Evolutionary conservation across 2,329 filamentous ascomycete genomes (phyloP).

Genomic region (Dendryphion nanum): DNA sequence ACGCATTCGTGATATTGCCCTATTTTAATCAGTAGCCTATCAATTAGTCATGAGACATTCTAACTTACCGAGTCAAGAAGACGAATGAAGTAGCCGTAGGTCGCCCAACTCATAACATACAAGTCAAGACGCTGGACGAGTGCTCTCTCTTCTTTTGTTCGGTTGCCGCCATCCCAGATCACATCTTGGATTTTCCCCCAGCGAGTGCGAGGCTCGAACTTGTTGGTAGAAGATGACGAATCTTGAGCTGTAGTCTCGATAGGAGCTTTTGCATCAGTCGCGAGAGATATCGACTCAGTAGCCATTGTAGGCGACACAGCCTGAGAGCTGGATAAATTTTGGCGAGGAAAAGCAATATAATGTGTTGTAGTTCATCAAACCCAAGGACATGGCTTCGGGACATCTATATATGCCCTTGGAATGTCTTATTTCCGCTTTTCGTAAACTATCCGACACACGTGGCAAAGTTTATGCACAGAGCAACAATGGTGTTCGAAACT

Average conservation of each 20-base stretch:
- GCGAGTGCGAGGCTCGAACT: slow-evolving; percentile 1
- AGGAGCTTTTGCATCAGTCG: slow-evolving; percentile 1
- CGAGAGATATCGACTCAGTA: not conserved
- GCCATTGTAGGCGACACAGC: not conserved
- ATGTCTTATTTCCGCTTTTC: too few species aligned
- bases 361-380: too few species aligned
- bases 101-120: slow-evolving; percentile 14
- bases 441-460: too few species aligned
- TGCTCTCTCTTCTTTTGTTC: slow-evolving; percentile 14
- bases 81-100: slow-evolving; percentile 17
- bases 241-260: not conserved
- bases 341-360: too few species aligned
- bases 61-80: slow-evolving; percentile 8
- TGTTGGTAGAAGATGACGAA: not conserved
- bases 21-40: too few species aligned
- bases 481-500: too few species aligned
- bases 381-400: too few species aligned
- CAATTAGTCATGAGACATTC: too few species aligned
- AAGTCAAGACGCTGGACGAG: slow-evolving; percentile 17
- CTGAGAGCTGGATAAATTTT: not conserved
- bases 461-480: too few species aligned
- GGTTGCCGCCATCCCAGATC: slow-evolving; percentile 6
- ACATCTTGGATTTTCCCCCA: slow-evolving; percentile 10
- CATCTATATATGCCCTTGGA: too few species aligned
- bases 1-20: slow-evolving; percentile 18